phyloP scores from a whole-genome alignment of 305 asterid genomes.

The Ajuga reptans region DNA sequence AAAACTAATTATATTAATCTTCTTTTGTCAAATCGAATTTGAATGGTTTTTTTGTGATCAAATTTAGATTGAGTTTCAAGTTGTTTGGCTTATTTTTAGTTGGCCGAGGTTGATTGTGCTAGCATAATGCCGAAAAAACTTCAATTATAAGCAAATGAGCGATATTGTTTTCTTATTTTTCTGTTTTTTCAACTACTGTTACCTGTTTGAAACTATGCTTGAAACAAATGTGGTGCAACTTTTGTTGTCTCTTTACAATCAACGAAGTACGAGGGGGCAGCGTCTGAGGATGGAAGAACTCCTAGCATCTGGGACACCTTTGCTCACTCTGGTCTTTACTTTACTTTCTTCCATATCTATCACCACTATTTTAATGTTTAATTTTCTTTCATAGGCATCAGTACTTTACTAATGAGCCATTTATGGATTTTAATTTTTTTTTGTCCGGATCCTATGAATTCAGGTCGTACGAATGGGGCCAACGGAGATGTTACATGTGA shows the following conservation, averaged over 20 bases:
- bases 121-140: neutral
- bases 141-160: neutral
- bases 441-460: neutral
- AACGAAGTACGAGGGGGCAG: slow-evolving; percentile 52
- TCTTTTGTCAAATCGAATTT: no score
- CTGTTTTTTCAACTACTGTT: neutral
- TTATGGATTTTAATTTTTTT: neutral
- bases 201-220: neutral
- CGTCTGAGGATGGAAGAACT: slow-evolving; percentile 52
- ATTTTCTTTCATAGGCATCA: neutral
- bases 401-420: neutral
- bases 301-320: slow-evolving; percentile 52
- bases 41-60: neutral
- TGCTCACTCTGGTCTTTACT: slow-evolving; percentile 37
- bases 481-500: slow-evolving; percentile 51
- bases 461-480: slow-evolving; percentile 37
- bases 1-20: no score
- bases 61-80: no score
- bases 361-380: neutral
- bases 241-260: neutral
- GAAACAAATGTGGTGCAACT: neutral
- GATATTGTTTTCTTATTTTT: neutral
- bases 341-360: neutral
- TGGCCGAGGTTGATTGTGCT: no score
- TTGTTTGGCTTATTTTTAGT: no score